Percentiles rank a stretch among this genome's conserved stretches.
These are phyloP conservation scores for Citrullus amarus DNA, from an alignment of 306 rosid species.

Conservation along the genomic window DNA sequence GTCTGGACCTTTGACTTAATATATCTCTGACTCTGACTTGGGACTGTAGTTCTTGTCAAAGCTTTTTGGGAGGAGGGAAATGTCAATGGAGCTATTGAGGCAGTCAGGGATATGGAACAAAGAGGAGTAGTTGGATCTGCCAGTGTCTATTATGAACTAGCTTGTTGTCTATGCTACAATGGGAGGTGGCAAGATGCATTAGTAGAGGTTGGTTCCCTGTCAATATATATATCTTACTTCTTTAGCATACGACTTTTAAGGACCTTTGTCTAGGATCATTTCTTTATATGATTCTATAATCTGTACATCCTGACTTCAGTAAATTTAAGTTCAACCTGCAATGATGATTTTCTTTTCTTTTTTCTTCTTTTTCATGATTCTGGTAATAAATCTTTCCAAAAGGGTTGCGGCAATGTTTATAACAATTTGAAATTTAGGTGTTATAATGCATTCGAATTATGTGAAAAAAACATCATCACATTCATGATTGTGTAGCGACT, in stretches of 20 bases:
- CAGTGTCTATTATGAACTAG: slow-evolving; percentile 71
- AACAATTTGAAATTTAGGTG: neutral
- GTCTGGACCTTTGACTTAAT: slow-evolving; percentile 11
- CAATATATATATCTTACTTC: neutral
- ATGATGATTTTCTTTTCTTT: neutral
- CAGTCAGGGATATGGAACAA: slow-evolving; percentile 75
- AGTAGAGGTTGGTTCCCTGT: slow-evolving; percentile 41
- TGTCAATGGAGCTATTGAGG: slow-evolving; percentile 62
- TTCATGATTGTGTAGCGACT: neutral
- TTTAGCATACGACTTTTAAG: neutral
- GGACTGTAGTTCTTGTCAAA: slow-evolving; percentile 51
- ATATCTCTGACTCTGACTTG: slow-evolving; percentile 10
- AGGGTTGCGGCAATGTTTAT: neutral
- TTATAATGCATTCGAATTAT: neutral
- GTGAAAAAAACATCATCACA: neutral
- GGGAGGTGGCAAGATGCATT: slow-evolving; percentile 92
- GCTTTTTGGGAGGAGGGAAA: slow-evolving; percentile 80
- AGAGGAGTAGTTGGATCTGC: slow-evolving; percentile 68
- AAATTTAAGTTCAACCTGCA: neutral
- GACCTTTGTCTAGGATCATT: neutral
- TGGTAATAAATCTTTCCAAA: neutral
- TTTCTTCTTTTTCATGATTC: neutral
- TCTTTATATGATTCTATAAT: neutral
- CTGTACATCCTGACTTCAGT: neutral
- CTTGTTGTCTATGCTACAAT: slow-evolving; percentile 75